Base-by-base conservation (phyloP, 2,329 filamentous ascomycete species). In the Chlorencoelia australis region DNA sequence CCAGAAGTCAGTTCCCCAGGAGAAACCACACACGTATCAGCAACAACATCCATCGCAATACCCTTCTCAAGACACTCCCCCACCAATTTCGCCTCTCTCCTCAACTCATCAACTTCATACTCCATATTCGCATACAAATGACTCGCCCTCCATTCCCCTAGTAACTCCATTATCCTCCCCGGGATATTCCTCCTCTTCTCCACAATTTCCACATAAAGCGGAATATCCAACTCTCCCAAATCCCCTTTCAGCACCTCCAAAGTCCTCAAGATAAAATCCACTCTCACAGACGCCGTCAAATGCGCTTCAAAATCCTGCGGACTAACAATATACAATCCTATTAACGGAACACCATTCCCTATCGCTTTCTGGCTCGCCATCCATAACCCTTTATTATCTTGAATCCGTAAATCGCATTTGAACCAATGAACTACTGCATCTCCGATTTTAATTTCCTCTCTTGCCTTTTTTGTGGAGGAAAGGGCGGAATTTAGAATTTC, bases 51-150 rank as follows among this genome's bases (percentile, higher is more conserved):
- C 47, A 93, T 77, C 2, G 71, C 67, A 30, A 89, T 73, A 0
- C 73, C 79, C 9, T 70, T 71, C 11, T 75, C 67, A 1, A 79
- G 60, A 41, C 80, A 73, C 26, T 67, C 57, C 18, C 64, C 68
- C 1, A 84, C 68, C 51, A 94, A 60, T 18, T 65, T 66, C 1
- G 77, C 75, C 50, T 95, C 88, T 5, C 87, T 69, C 28, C 87
- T 68, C 40, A 94, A 60, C 60, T 94, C 88, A 53, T 95, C 88
- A 0, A 93, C 85, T 57, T 94, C 88, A 51, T 94, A 94, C 56
- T 94, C 87, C 39, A 87, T 75, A 53, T 94, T 94, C 31, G 82
- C 77, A 51, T 77, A 93, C 2, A 94, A 46, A 50, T 91, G 82
- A 32, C 68, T 79, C 1, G 75, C 80, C 0, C 73, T 73, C 86